A percentile compares a stretch with the other conserved stretches of the same genome.
Conservation (phyloP, 2,329 filamentous ascomycete species). For the Fusarium tupiense region DNA sequence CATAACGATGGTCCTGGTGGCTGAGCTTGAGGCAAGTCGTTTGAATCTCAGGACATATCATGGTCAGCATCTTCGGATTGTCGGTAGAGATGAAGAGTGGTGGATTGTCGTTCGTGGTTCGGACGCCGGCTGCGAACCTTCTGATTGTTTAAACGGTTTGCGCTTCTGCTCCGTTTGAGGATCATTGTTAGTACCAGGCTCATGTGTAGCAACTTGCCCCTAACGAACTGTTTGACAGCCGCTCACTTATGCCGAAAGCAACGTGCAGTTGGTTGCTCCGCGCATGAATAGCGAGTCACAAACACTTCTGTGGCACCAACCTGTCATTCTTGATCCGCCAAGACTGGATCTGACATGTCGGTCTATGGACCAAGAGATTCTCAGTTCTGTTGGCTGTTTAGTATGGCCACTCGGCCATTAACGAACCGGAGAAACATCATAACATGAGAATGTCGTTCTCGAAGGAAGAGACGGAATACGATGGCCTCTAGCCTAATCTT, state of each 20-base stretch:
- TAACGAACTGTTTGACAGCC: constrained; percentile 31
- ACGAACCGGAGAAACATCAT: neutral
- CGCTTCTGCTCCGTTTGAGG: constrained; percentile 9
- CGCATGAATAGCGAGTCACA: constrained; percentile 27
- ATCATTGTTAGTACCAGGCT: neutral
- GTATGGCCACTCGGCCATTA: constrained; percentile 1
- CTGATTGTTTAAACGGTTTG: constrained; percentile 9
- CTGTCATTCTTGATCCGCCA: constrained; percentile 10
- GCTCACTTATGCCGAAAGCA: constrained; percentile 34
- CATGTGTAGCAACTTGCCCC: constrained; percentile 29
- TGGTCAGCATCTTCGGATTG: constrained; percentile 12
- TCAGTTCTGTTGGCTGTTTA: neutral
- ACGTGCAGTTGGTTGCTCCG: constrained; percentile 30
- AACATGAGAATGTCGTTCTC: neutral
- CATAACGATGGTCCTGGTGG: constrained; percentile 20
- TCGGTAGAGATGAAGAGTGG: neutral
- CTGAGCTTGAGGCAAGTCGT: neutral
- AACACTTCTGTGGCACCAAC: constrained; percentile 26
- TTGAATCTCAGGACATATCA: constrained; percentile 22
- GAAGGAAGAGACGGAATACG: neutral
- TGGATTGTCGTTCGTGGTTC: constrained; percentile 8
- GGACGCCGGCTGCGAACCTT: neutral
- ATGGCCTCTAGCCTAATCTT: neutral
- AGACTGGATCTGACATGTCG: constrained; percentile 11
- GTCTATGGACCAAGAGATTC: neutral